These are phyloP conservation scores for Linnemannia exigua DNA, from an alignment of 192 early-diverging fungal genomes.

Conservation along the genomic window DNA sequence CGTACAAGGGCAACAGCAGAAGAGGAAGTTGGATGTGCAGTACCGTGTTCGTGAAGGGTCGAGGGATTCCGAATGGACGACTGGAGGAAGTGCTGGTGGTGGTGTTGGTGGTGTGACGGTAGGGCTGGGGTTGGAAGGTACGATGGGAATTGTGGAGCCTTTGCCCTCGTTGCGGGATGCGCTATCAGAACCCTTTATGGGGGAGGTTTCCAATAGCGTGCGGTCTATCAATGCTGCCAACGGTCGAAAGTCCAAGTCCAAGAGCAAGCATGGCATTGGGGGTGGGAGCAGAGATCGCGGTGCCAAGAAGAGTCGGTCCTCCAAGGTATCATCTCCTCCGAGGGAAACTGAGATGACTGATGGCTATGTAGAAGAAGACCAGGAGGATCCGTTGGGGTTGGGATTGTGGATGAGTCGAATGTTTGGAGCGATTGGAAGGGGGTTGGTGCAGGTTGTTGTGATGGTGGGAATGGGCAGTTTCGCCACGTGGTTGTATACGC, in stretches of 20 bases:
- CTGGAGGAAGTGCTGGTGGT: neutral
- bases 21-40: neutral
- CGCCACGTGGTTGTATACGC: slow-evolving; percentile 32
- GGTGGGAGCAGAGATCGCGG: neutral
- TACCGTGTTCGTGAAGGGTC: neutral
- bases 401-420: slow-evolving; percentile 31
- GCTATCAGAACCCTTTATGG: neutral
- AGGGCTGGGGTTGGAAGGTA: neutral
- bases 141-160: neutral
- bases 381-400: slow-evolving; percentile 31
- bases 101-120: neutral
- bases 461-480: slow-evolving; percentile 46
- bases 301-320: neutral
- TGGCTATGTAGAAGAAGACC: neutral
- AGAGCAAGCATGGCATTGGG: neutral
- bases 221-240: neutral
- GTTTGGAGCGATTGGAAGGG: slow-evolving; percentile 21
- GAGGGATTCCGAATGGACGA: neutral
- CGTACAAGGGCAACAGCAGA: neutral
- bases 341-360: neutral
- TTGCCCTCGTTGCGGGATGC: slow-evolving; percentile 14
- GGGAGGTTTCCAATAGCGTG: neutral
- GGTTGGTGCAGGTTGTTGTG: slow-evolving; percentile 20
- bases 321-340: neutral
- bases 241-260: neutral